Conservation (phyloP, 768 basidiomycete genomes). For the Gyrodon lividus region DNA sequence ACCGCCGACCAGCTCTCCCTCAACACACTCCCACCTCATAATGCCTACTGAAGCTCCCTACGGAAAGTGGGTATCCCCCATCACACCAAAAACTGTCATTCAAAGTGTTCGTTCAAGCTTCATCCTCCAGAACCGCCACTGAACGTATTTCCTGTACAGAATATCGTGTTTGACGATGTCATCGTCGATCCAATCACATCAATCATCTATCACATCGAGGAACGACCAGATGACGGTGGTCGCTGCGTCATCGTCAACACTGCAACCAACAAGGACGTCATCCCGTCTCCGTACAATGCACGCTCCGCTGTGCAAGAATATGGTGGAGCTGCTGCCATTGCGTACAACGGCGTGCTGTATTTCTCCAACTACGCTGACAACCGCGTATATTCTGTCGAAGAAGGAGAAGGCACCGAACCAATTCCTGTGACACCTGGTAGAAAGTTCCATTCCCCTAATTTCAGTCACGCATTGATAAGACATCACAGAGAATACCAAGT, state of each 20-base stretch:
- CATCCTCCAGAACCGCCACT: constrained; percentile 34
- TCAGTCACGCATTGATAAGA: background rate
- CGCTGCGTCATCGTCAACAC: constrained; percentile 57
- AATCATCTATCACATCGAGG: constrained; percentile 53
- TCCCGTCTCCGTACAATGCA: constrained; percentile 51
- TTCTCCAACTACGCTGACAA: constrained; percentile 57
- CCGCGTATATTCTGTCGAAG: constrained; percentile 44
- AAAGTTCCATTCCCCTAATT: constrained; percentile 12
- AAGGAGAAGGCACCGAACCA: constrained; percentile 31
- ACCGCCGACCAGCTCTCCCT: background rate
- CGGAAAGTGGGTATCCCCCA: constrained; percentile 58
- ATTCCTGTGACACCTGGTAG: constrained; percentile 58
- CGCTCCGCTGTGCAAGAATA: constrained; percentile 62
- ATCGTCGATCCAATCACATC: constrained; percentile 49
- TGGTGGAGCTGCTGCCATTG: constrained; percentile 57
- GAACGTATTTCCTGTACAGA: constrained; percentile 8
- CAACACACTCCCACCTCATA: background rate
- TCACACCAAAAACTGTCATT: constrained; percentile 49
- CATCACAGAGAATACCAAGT: constrained; percentile 10
- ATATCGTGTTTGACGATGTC: constrained; percentile 39
- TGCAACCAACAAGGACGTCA: constrained; percentile 42
- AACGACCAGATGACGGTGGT: constrained; percentile 51
- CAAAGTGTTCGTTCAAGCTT: constrained; percentile 33
- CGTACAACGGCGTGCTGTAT: constrained; percentile 45
- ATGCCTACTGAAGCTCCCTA: constrained; percentile 39